phyloP scores from a whole-genome alignment of 2,329 filamentous ascomycete species.

The Nannizziopsis barbatae region DNA sequence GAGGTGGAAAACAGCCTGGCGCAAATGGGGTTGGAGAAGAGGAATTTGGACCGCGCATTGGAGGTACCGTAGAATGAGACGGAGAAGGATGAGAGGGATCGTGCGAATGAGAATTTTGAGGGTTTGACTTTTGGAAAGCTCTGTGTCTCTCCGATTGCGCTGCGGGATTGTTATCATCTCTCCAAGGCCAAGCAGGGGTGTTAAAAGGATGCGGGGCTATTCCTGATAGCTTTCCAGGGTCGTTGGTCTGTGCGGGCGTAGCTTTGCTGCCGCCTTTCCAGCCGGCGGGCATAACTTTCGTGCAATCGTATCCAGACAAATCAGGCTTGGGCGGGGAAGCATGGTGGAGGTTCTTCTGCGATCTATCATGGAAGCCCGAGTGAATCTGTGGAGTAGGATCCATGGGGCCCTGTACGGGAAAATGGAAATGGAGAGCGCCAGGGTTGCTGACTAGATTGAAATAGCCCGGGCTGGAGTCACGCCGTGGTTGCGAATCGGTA shows the following conservation, averaged over 20 bases:
- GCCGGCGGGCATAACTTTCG: background rate
- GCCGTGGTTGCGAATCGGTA: background rate
- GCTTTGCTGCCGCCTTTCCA: background rate
- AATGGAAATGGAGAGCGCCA: slow-evolving; percentile 5
- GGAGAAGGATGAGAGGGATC: too few species aligned
- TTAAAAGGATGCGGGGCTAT: too few species aligned
- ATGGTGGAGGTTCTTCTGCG: background rate
- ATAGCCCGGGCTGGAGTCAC: slow-evolving; percentile 12
- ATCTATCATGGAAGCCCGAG: background rate
- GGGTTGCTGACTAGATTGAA: slow-evolving; percentile 10
- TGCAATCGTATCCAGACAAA: background rate
- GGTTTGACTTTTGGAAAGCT: too few species aligned
- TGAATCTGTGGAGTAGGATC: background rate
- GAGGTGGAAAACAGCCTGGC: background rate
- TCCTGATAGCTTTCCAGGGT: background rate
- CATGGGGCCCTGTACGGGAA: background rate
- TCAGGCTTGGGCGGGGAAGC: background rate
- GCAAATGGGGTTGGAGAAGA: background rate
- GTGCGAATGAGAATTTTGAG: too few species aligned
- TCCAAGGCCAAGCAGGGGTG: too few species aligned
- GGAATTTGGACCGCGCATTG: too few species aligned
- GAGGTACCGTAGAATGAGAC: too few species aligned
- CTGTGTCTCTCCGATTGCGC: too few species aligned
- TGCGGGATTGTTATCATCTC: too few species aligned
- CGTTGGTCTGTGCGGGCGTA: background rate